A percentile compares a stretch with the other conserved stretches of the same genome.
Conservation (phyloP, 257 asterid species). For the Linderniella brevidens region DNA sequence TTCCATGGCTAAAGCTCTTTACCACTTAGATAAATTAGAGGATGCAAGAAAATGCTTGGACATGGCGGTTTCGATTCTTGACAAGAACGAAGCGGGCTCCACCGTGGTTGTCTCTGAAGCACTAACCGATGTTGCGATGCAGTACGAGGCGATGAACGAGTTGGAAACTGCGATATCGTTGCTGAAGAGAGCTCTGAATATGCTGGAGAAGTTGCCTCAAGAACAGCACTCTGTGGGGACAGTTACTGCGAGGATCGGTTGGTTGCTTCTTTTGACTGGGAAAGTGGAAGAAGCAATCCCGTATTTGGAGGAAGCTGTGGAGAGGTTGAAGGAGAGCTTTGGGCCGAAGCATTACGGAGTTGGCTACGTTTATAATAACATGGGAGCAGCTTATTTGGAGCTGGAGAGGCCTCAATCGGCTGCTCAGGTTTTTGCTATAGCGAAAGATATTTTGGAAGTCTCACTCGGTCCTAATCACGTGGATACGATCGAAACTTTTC, state of each 20-base stretch:
- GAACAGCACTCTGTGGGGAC: constrained; percentile 86
- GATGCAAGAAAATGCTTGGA: constrained; percentile 78
- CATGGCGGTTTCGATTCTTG: constrained; percentile 47
- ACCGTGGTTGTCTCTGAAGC: constrained; percentile 66
- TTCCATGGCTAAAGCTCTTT: constrained; percentile 77
- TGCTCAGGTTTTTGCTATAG: constrained; percentile 78
- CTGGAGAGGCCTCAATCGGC: constrained; percentile 84
- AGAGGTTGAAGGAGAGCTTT: constrained; percentile 82
- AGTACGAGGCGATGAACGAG: constrained; percentile 72
- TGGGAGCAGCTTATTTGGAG: constrained; percentile 90
- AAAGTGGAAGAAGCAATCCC: constrained; percentile 64
- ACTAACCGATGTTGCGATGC: constrained; percentile 60
- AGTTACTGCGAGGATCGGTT: constrained; percentile 81
- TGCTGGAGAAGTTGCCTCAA: constrained; percentile 72
- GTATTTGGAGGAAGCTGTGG: constrained; percentile 83
- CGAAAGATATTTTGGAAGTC: constrained; percentile 82
- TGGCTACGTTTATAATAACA: constrained; percentile 75
- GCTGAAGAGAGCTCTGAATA: constrained; percentile 37
- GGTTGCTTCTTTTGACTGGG: constrained; percentile 69
- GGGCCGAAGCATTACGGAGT: constrained; percentile 76
- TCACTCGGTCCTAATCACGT: constrained; percentile 84
- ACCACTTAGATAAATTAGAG: constrained; percentile 40
- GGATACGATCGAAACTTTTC: constrained; percentile 71
- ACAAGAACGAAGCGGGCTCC: constrained; percentile 45
- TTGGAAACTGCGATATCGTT: constrained; percentile 65